Conservation (phyloP, 164 flowering plant species). For the Macadamia tetraphylla region DNA sequence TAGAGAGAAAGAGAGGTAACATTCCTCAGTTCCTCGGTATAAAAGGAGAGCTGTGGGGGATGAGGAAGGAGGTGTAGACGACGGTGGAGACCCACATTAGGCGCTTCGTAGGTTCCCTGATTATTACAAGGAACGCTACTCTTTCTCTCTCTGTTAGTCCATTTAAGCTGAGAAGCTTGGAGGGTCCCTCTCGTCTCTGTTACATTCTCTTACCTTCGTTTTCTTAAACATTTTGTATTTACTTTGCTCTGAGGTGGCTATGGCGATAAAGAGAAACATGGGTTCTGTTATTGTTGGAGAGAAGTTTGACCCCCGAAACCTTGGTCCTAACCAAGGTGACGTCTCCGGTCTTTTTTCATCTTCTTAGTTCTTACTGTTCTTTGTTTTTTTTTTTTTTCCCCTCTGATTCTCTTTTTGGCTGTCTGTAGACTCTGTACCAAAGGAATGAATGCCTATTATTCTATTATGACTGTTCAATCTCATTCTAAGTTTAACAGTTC, state of each 20-base stretch:
- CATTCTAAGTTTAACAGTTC: background rate
- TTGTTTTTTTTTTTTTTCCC: too few species aligned
- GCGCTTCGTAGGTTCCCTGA: background rate
- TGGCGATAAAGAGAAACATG: background rate
- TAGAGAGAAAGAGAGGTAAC: background rate
- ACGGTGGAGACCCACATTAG: background rate
- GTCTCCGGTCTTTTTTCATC: background rate
- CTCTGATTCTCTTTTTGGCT: background rate
- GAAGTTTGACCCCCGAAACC: background rate
- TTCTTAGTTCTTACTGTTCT: background rate
- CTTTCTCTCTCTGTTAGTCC: background rate
- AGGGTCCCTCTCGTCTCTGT: background rate
- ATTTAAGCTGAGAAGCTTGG: background rate
- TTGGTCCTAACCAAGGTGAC: background rate
- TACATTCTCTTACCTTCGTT: background rate
- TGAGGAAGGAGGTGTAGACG: background rate
- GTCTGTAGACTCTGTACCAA: background rate
- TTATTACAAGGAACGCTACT: background rate
- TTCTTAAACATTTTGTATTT: background rate
- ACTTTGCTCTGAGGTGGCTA: background rate
- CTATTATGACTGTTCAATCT: background rate
- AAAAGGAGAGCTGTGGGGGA: background rate
- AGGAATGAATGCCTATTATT: background rate
- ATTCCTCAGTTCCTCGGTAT: background rate
- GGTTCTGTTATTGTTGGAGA: background rate